Conservation (phyloP, 164 flowering plant species). For the Macadamia tetraphylla region DNA sequence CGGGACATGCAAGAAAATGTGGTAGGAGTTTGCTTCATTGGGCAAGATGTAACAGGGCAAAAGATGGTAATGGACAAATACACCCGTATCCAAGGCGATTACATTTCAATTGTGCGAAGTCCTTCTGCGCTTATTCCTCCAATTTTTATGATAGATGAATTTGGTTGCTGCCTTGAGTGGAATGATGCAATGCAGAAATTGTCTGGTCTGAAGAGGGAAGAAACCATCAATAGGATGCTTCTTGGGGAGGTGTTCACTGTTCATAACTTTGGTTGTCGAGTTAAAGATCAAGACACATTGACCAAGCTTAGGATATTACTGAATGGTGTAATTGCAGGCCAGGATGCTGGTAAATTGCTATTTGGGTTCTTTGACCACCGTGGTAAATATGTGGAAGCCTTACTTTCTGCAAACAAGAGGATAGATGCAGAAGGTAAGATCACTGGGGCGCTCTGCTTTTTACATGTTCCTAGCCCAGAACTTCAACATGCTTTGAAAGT, state of each 20-base stretch:
- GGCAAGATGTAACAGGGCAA: conserved; percentile 69
- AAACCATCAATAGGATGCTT: conserved; percentile 46
- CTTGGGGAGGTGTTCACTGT: conserved; percentile 68
- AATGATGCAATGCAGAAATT: conserved; percentile 66
- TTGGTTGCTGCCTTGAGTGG: conserved; percentile 70
- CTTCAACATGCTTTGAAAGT: conserved; percentile 63
- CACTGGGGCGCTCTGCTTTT: conserved; percentile 60
- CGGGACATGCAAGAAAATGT: conserved; percentile 45
- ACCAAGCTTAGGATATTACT: conserved; percentile 54
- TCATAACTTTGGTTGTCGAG: conserved; percentile 45
- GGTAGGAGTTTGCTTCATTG: conserved; percentile 68
- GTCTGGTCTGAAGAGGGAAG: conserved; percentile 58
- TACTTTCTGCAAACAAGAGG: conserved; percentile 56
- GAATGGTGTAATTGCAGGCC: conserved; percentile 47
- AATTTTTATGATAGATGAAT: conserved; percentile 59
- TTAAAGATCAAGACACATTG: conserved; percentile 64
- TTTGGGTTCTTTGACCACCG: conserved; percentile 52
- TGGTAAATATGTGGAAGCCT: conserved; percentile 54
- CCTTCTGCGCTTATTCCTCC: conserved; percentile 74
- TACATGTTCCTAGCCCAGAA: conserved; percentile 73
- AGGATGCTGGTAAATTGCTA: conserved; percentile 44
- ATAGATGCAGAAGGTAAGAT: conserved; percentile 47
- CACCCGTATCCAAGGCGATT: conserved; percentile 67
- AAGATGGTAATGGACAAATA: conserved; percentile 59
- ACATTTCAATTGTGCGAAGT: conserved; percentile 46